Evolutionary conservation across 352 stramenopile species (phyloP).

Genomic region (Phytophthora vignae): DNA sequence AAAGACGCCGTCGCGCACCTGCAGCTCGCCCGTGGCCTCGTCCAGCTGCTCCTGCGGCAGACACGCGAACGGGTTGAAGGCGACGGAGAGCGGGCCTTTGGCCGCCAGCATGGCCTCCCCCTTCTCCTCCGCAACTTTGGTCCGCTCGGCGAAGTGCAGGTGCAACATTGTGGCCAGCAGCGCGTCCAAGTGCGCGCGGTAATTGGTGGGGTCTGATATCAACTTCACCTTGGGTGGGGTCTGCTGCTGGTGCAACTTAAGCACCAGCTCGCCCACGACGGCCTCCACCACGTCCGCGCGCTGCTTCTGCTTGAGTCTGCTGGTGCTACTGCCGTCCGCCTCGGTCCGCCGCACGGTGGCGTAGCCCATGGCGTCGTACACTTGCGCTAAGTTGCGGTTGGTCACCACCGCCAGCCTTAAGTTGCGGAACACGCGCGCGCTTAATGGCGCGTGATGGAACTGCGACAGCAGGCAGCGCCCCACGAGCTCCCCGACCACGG

Average conservation of each 20-base stretch:
- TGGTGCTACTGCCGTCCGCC: background rate
- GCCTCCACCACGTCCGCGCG: conserved; percentile 76
- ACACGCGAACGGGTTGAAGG: conserved; percentile 72
- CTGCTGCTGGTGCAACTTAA: conserved; percentile 46
- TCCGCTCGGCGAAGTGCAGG: conserved; percentile 62
- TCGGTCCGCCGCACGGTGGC: conserved; percentile 9
- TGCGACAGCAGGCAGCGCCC: conserved; percentile 70
- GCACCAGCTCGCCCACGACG: conserved; percentile 67
- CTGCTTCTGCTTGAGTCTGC: conserved; percentile 42
- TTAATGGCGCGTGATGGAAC: conserved; percentile 63
- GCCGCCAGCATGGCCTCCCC: conserved; percentile 27
- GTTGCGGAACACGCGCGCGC: conserved; percentile 72
- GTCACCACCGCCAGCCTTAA: conserved; percentile 68
- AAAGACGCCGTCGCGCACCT: conserved; percentile 51
- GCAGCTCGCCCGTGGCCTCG: conserved; percentile 59
- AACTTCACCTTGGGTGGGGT: background rate
- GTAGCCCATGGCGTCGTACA: conserved; percentile 77
- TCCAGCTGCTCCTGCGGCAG: conserved; percentile 69
- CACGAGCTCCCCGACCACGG: conserved; percentile 77
- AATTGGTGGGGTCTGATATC: conserved; percentile 1
- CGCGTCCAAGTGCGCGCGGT: conserved; percentile 57
- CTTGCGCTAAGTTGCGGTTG: conserved; percentile 75
- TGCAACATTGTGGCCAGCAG: conserved; percentile 66
- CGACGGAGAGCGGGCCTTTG: conserved; percentile 50
- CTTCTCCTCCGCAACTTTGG: conserved; percentile 25